Base-by-base conservation (phyloP, 495 filamentous ascomycete genomes). In the Hypoxylon crocopeplum region DNA sequence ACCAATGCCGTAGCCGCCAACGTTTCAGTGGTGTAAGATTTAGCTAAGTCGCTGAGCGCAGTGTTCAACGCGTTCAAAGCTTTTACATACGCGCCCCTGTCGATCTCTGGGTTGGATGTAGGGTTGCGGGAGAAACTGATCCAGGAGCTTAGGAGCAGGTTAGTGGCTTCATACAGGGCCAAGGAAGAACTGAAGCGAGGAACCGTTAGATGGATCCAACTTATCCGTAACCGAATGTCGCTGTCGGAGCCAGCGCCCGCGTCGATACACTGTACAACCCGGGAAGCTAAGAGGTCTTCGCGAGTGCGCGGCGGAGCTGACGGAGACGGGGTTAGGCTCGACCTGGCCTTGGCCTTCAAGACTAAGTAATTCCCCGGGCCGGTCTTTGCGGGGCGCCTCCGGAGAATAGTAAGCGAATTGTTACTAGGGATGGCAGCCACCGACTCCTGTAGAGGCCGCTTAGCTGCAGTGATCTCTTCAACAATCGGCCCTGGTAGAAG, bases 1-100 rank as follows among this genome's bases (percentile, higher is more conserved):
- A 45, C 41, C 24, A 45, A 30, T 30, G 41, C 41, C 25, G 41
- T 45, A 27, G 41, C 41, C 7, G 41, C 41, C n/a, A 45, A 45
- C 1, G 41, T 45, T 2, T 45, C 41, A 16, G 29, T 22, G 5
- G 41, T 16, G 2, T 30, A 27, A 5, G 41, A 45, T 11, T 45
- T 13, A 7, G 13, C 41, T 13, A 22, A 22, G 21, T 45, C 41
- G 22, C 41, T 11, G 41, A 45, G 24, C 41, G 25, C 25, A 29
- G 25, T 10, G 25, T 29, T 29, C 25, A 29, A 29, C 10, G 5
- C 10, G 25, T 10, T 10, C 25, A 29, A 29, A 10, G 25, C 25
- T 10, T 29, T 29, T 5, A 29, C 25, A 45, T 29, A 15, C 41
- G 24, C 41, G 29, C 22, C 25, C 10, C 25, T 29, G 25, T 45